phyloP scores from a whole-genome alignment of 2,329 filamentous ascomycete species.

The Xylaria sp. region DNA sequence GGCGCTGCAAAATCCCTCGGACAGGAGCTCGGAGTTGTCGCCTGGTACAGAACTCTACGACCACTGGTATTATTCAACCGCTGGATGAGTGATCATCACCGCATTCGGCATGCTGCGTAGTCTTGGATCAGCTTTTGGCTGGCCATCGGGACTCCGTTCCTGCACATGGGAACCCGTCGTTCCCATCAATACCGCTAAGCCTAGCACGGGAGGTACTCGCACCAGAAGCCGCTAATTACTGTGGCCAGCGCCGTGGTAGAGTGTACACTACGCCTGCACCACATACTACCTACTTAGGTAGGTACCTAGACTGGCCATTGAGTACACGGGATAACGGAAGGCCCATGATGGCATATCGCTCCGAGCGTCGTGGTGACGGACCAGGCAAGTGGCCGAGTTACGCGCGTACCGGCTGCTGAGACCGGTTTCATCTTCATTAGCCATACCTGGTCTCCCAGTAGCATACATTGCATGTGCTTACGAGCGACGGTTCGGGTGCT shows the following conservation, averaged over 20 bases:
- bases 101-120: constrained; percentile 17
- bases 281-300: no score
- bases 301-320: background rate
- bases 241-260: background rate
- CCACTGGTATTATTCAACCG: background rate
- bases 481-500: constrained; percentile 5
- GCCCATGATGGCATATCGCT: constrained; percentile 3
- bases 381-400: constrained; percentile 15
- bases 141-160: constrained; percentile 23
- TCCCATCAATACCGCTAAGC: constrained; percentile 13
- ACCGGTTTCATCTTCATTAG: constrained; percentile 31
- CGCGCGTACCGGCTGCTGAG: constrained; percentile 8
- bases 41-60: background rate
- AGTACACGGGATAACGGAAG: constrained; percentile 1
- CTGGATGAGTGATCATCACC: constrained; percentile 14
- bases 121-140: constrained; percentile 25
- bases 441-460: background rate
- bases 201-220: constrained; percentile 24
- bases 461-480: background rate
- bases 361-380: constrained; percentile 11
- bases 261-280: background rate
- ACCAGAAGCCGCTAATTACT: background rate
- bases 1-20: background rate
- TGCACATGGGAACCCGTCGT: background rate
- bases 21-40: background rate